Evolutionary conservation across 108 stramenopile species (phyloP).

Genomic region (Epithemia pelagica): DNA sequence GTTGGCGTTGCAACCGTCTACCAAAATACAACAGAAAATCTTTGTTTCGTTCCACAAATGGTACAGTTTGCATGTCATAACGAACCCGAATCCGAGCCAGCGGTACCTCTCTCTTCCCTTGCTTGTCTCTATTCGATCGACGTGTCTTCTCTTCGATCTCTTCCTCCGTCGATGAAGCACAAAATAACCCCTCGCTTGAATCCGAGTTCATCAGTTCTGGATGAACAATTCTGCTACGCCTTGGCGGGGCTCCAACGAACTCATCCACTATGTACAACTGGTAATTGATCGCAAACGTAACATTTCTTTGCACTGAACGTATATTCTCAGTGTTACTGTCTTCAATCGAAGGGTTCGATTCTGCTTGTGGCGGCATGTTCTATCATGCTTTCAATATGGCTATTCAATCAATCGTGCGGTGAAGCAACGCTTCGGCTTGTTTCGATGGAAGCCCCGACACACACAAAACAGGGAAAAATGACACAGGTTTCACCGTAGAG

Average conservation of each 20-base stretch:
- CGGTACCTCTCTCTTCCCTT: slow-evolving; percentile 7
- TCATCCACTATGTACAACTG: slow-evolving; percentile 7
- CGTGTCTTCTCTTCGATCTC: slow-evolving; percentile 4
- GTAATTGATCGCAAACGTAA: slow-evolving; percentile 9
- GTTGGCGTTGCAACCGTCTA: background rate
- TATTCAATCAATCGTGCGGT: background rate
- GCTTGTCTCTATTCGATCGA: slow-evolving; percentile 8
- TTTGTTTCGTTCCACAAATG: slow-evolving; percentile 20
- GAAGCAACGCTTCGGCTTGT: too few relatives aligned
- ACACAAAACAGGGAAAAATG: too few relatives aligned
- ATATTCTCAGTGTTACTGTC: background rate
- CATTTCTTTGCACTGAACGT: slow-evolving; percentile 2
- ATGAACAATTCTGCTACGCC: background rate
- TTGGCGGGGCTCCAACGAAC: slow-evolving; percentile 3
- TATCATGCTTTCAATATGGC: background rate
- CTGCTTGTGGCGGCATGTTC: background rate
- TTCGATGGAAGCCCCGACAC: too few relatives aligned
- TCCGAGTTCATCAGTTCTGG: background rate
- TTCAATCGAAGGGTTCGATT: background rate
- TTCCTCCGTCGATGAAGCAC: background rate
- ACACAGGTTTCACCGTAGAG: too few relatives aligned
- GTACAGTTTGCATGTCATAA: slow-evolving; percentile 52
- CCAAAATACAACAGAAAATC: slow-evolving; percentile 11
- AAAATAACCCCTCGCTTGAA: background rate
- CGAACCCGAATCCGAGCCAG: slow-evolving; percentile 14